Evolutionary conservation across 441 rosid genomes (phyloP).

Genomic region (Corymbia calophylla): DNA sequence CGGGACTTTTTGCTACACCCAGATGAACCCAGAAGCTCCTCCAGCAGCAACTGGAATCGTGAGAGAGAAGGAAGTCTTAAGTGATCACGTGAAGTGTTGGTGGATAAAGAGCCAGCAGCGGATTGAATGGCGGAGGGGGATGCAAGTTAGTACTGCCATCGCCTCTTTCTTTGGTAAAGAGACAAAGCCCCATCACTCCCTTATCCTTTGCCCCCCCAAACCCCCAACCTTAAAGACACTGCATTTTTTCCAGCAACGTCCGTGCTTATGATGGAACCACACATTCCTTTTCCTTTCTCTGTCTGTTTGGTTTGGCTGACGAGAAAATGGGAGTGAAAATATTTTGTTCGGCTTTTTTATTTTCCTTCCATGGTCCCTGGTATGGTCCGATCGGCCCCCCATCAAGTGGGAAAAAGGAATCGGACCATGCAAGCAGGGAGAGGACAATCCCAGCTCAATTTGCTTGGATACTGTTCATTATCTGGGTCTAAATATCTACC

Average conservation of each 20-base stretch:
- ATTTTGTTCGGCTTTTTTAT: neutral
- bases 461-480: neutral
- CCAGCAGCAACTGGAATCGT: neutral
- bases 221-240: neutral
- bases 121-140: neutral
- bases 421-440: neutral
- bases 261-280: neutral
- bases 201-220: neutral
- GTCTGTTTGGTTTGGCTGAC: neutral
- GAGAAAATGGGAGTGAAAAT: no score
- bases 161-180: neutral
- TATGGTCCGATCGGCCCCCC: neutral
- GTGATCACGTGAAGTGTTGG: neutral
- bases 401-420: neutral
- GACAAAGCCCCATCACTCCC: neutral
- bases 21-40: neutral
- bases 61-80: neutral
- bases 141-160: neutral
- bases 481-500: neutral
- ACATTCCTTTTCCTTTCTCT: neutral
- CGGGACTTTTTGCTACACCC: neutral
- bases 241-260: neutral
- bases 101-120: neutral
- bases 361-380: neutral
- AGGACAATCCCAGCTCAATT: neutral